Base-by-base conservation (phyloP, 495 filamentous ascomycete genomes). In the Lasiosphaeriaceae sp. region DNA sequence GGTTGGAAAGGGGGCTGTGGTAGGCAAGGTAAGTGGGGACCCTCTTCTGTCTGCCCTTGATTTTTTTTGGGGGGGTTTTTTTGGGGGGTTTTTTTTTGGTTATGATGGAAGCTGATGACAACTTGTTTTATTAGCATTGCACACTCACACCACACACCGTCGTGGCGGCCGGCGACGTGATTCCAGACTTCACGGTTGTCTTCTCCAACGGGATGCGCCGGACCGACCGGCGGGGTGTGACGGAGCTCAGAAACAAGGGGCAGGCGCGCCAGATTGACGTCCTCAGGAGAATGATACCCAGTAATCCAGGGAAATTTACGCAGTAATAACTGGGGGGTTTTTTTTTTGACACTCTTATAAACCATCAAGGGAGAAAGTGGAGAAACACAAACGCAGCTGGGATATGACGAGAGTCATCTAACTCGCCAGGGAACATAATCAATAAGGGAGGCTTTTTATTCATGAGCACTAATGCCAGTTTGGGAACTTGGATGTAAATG, bases 141-240 rank as follows among this genome's bases (percentile, higher is more conserved):
- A 74, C 79, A 56, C 52, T 77, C 55, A 68, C 81, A 55, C 71
- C 80, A 2, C 65, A 75, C 47, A 77, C 69, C 46, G 67, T 71
- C n/a, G 74, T 91, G 21, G 67, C 65, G 1, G 72, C 79, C 0
- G 76, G 76, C 11, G 83, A 85, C 50, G 65, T 74, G 17, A 37
- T 91, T 2, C 79, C 81, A 0, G 87, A 90, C 57, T 82, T 77
- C 56, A 89, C 84, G 0, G 85, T 90, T 7, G 65, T 90, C 9
- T 89, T 82, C 64, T 84, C 85, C 0, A 77, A 79, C 47, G 80
- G 79, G 17, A 66, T 79, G 62, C 70, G 84, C 55, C 73, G 87
- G 50, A 58, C 75, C 9, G 84, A 90, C 60, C 74, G 63, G 53
- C 78, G 80, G 22, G 81, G 80, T 22, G 71, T 82, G 24, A 71